Evolutionary conservation across 108 stramenopile genomes (phyloP).

Genomic region (Bacterosira constricta): DNA sequence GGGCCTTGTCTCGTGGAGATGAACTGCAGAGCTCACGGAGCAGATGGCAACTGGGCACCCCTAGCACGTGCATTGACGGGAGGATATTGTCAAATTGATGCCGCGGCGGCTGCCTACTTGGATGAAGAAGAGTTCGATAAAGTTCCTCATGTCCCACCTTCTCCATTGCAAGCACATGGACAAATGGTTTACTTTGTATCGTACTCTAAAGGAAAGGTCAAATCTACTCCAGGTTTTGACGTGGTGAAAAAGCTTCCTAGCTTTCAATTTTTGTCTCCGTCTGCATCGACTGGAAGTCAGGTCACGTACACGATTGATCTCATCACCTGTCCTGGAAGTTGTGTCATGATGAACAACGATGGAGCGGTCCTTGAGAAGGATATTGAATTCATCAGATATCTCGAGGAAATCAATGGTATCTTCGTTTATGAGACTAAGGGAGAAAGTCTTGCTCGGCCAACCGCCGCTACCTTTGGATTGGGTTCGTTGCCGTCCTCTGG

Average conservation of each 20-base stretch:
- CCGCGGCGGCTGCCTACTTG: conserved; percentile 67
- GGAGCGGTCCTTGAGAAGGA: conserved; percentile 49
- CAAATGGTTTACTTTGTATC: conserved; percentile 65
- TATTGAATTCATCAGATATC: conserved; percentile 65
- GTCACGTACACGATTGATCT: conserved; percentile 73
- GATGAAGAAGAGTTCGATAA: conserved; percentile 52
- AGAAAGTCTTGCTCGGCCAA: conserved; percentile 63
- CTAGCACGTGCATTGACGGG: conserved; percentile 30
- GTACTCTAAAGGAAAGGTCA: conserved; percentile 57
- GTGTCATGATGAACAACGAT: conserved; percentile 70
- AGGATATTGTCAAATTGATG: conserved; percentile 68
- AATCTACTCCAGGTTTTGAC: conserved; percentile 65
- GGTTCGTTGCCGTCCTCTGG: no score
- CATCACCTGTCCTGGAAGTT: conserved; percentile 62
- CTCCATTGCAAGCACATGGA: conserved; percentile 65
- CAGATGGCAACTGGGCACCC: conserved; percentile 61
- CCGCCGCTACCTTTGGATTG: conserved; percentile 22
- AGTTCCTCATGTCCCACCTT: conserved; percentile 50
- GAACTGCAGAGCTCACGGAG: conserved; percentile 64
- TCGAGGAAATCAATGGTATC: conserved; percentile 71
- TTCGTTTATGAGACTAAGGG: conserved; percentile 62
- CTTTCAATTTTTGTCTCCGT: conserved; percentile 55
- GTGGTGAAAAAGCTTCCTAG: conserved; percentile 62
- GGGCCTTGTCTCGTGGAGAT: conserved; percentile 70
- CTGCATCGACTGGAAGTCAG: conserved; percentile 42